A percentile compares a stretch with the other conserved stretches of the same genome.
Evolutionary conservation across 371 early-diverging fungal species (phyloP).

Genomic region (Rhizomucor pusillus): DNA sequence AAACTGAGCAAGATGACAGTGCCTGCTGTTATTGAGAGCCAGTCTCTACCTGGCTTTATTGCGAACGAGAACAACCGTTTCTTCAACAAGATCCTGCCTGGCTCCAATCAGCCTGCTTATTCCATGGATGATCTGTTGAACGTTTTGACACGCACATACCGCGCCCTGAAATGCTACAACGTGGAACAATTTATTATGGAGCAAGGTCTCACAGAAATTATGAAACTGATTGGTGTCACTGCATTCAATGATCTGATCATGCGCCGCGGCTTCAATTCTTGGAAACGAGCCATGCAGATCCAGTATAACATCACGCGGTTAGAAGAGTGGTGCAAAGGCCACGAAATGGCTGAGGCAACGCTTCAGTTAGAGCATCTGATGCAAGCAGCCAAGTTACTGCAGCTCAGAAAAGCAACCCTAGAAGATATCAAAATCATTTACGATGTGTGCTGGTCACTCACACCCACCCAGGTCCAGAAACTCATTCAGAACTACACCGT

Average conservation of each 20-base stretch:
- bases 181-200: conserved; percentile 77
- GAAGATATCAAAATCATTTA: conserved; percentile 94
- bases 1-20: conserved; percentile 89
- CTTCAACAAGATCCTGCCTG: conserved; percentile 71
- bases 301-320: conserved; percentile 95
- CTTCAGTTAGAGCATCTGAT: conserved; percentile 88
- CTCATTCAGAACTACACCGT: conserved; percentile 79
- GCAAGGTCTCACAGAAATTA: conserved; percentile 86
- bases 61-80: conserved; percentile 84
- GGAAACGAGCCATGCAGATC: conserved; percentile 94
- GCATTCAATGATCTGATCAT: conserved; percentile 95
- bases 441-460: conserved; percentile 93
- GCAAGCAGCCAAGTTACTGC: conserved; percentile 94
- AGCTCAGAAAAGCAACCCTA: conserved; percentile 88
- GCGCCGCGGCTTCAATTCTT: conserved; percentile 84
- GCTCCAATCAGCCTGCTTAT: conserved; percentile 70
- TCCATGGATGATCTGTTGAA: conserved; percentile 91
- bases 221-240: conserved; percentile 88
- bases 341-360: conserved; percentile 85
- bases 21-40: conserved; percentile 90
- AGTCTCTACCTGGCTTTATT: conserved; percentile 87
- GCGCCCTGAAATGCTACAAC: conserved; percentile 94
- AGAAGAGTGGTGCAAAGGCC: conserved; percentile 97
- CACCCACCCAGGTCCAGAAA: conserved; percentile 94
- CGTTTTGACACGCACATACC: conserved; percentile 87